Evolutionary conservation across 2,329 filamentous ascomycete genomes (phyloP).

Genomic region (Sarocladium strictum): DNA sequence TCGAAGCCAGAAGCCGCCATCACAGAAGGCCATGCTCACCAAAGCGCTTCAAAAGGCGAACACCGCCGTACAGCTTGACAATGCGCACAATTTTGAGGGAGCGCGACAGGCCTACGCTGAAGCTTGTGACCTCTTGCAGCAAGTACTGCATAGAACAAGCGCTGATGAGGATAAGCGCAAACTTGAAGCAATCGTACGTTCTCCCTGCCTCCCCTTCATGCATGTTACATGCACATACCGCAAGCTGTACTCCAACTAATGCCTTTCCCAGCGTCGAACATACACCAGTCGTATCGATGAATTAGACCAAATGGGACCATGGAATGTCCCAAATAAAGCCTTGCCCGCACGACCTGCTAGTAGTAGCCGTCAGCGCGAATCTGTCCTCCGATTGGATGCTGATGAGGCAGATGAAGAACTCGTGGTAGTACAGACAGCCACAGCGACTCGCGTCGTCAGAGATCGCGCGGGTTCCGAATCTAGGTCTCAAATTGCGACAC

Average conservation of each 20-base stretch:
- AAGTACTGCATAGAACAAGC: constrained; percentile 79
- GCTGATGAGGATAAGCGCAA: constrained; percentile 85
- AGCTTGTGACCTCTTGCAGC: constrained; percentile 79
- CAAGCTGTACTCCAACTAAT: too few species aligned
- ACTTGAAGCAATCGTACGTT: constrained; percentile 83
- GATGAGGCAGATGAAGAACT: constrained; percentile 4
- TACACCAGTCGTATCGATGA: constrained; percentile 89
- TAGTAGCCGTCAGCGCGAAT: constrained; percentile 12
- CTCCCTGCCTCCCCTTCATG: background rate
- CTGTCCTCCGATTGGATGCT: constrained; percentile 29
- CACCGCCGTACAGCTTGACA: constrained; percentile 89
- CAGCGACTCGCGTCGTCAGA: constrained; percentile 37
- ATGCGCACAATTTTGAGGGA: constrained; percentile 89
- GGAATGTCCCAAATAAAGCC: constrained; percentile 61
- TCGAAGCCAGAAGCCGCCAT: constrained; percentile 43
- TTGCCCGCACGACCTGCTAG: constrained; percentile 67
- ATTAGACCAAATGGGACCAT: constrained; percentile 63
- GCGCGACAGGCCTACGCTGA: constrained; percentile 87
- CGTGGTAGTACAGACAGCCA: constrained; percentile 43
- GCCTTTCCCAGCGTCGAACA: constrained; percentile 80
- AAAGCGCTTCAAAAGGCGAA: constrained; percentile 93
- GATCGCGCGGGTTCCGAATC: background rate
- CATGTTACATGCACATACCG: too few species aligned
- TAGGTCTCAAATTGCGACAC: background rate
- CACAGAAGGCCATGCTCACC: constrained; percentile 95